phyloP scores from a whole-genome alignment of 1,284 basidiomycete genomes.

The Sporisorium iseilematis-ciliati region DNA sequence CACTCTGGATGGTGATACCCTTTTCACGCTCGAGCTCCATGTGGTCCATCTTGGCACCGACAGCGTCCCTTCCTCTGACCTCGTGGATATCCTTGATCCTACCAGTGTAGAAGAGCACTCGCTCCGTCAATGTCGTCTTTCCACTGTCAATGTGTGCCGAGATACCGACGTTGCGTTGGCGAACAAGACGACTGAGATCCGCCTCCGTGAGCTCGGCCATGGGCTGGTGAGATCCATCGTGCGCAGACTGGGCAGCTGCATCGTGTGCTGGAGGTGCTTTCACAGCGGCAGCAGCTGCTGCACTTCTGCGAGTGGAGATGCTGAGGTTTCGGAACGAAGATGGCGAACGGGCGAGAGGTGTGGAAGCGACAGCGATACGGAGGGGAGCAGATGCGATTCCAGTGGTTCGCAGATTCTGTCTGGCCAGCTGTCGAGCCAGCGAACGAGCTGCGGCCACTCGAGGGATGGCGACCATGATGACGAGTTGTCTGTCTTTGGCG shows the following conservation, averaged over 20 bases:
- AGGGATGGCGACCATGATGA: constrained; percentile 39
- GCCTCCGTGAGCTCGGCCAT: constrained; percentile 52
- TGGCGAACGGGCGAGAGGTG: constrained; percentile 21
- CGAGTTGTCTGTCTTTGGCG: neutral
- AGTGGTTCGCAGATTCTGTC: constrained; percentile 26
- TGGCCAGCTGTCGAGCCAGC: constrained; percentile 46
- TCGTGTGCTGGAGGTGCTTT: constrained; percentile 35
- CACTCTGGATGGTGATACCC: constrained; percentile 98
- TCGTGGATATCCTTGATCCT: constrained; percentile 97
- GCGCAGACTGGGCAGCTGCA: constrained; percentile 39
- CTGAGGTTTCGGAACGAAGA: constrained; percentile 29
- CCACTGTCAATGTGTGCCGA: constrained; percentile 81
- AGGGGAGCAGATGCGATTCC: constrained; percentile 10
- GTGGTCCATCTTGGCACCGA: constrained; percentile 99
- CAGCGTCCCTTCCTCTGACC: constrained; percentile 92
- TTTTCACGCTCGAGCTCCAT: constrained; percentile 99
- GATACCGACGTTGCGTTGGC: constrained; percentile 72
- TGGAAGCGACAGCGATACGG: constrained; percentile 30
- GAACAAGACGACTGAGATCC: constrained; percentile 67
- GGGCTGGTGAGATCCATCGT: constrained; percentile 26
- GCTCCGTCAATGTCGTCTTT: constrained; percentile 98
- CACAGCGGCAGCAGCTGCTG: constrained; percentile 30
- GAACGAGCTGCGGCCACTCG: constrained; percentile 45
- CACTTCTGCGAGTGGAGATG: constrained; percentile 29
- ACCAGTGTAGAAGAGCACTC: constrained; percentile 95